A percentile compares a stretch with the other conserved stretches of the same genome.
Conservation (phyloP, 1,139 yeast genomes). For the Candida sojae region DNA sequence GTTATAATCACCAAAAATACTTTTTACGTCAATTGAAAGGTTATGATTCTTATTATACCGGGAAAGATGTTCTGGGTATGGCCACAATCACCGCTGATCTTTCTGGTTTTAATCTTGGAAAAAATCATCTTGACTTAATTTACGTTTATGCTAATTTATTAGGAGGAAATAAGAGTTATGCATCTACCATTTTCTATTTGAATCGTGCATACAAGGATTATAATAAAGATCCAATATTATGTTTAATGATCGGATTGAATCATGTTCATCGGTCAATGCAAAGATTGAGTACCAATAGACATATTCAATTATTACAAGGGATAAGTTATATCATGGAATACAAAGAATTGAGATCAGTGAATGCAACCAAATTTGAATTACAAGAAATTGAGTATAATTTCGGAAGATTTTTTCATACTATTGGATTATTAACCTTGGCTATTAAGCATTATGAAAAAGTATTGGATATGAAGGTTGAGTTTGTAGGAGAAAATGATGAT, state of each 20-base stretch:
- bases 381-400: conserved; percentile 85
- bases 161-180: conserved; percentile 81
- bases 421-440: conserved; percentile 77
- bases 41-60: conserved; percentile 65
- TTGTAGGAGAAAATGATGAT: conserved; percentile 25
- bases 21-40: conserved; percentile 88
- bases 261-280: conserved; percentile 94
- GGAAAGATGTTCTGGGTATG: conserved; percentile 66
- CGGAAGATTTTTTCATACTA: conserved; percentile 81
- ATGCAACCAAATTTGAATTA: conserved; percentile 50
- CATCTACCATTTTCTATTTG: conserved; percentile 72
- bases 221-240: conserved; percentile 76
- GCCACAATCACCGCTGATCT: conserved; percentile 60
- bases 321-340: conserved; percentile 77
- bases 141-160: conserved; percentile 79
- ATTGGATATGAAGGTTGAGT: conserved; percentile 34
- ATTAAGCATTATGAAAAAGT: conserved; percentile 71
- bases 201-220: conserved; percentile 62
- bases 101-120: conserved; percentile 41
- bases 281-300: conserved; percentile 81
- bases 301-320: conserved; percentile 85
- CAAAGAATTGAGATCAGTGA: conserved; percentile 38
- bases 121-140: conserved; percentile 69
- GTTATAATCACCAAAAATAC: conserved; percentile 85
- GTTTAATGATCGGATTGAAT: conserved; percentile 73